Base-by-base conservation (phyloP, 169 alveolate genomes). In the Eimeria tenella region DNA sequence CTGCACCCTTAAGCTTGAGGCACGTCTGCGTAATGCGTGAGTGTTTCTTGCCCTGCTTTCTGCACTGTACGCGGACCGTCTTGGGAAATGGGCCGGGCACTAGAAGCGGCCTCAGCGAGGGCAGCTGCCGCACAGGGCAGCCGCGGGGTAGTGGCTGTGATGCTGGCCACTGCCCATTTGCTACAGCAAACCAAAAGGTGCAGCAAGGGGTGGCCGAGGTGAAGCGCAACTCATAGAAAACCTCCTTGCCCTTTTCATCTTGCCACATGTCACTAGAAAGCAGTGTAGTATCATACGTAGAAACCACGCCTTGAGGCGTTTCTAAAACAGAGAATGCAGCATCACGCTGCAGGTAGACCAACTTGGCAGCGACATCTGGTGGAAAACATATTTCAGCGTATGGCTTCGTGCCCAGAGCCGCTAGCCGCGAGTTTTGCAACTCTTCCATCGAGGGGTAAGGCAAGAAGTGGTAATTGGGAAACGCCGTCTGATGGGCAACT, bases 361-460 rank as follows among this genome's bases (percentile, higher is more conserved):
- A 11, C 50, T 21, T 15, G 15, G 79, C 50, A 8, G 50, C 60
- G 31, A 60, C 25, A 10, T 83, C 91, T 19, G 91, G 91, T 0
- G 91, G 91, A 60, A 83, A 83, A 58, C 91, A 83, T 8, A 60
- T 56, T 4, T 53, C 23, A 49, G 23, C 91, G 60, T 25, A 83
- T 17, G 74, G 79, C 23, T 83, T 83, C 9, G 79, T 25, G 25
- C 55, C 79, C 9, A 83, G 60, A 25, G 58, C 55, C 60, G 71
- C 53, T n/a, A 90, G 86, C 6, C 94, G 73, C 58, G 94, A 90
- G 19, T 4, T 11, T 68, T 70, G 91, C 60, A 90, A 55, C 73
- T 90, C 94, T 55, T 90, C 94, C 70, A 77, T 49, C 9, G 94
- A 90, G 17, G 86, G 89, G 31, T 53, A 74, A 23, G 82, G 82